Base-by-base conservation (phyloP, 768 basidiomycete species). In the Suillus tomentosus region DNA sequence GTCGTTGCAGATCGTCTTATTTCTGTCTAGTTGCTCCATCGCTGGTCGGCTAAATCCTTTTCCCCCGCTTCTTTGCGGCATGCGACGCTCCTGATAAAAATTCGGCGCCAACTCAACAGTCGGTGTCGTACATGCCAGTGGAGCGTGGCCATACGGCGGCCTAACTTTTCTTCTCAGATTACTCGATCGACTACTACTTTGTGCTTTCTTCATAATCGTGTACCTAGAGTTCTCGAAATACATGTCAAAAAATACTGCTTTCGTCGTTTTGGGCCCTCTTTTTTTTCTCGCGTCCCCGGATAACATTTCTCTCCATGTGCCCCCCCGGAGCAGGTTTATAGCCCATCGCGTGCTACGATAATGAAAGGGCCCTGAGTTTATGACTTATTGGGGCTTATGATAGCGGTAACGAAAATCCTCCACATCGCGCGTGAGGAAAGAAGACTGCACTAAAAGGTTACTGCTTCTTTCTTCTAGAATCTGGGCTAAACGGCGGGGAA, bases 161-260 rank as follows among this genome's bases (percentile, higher is more conserved):
- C 63, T 37, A 6, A n/a, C 57, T 60, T 63, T 57, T 63, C 22
- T 58, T 58, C 62, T 37, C 62, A 60, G 43, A 45, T 17, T 22
- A 45, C 58, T 59, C 54, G 39, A 57, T 60, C 40, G 27, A 54
- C 34, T 34, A 8, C 36, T 6, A 54, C 43, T 37, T 40, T 27
- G 40, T 31, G 37, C 19, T 15, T 19, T 10, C 40, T 22, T n/a
- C 62, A n/a, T 62, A 24, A 45, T 58, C 40, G 5, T n/a, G 51
- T 55, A 36, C 47, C 24, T 51, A 6, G 6, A 53, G 17, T 54
- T 54, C 50, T 54, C 15, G 31, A 48, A 61, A 61, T 31, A 51
- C 47, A 53, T 9, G 19, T 45, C 59, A 43, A 31, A 53, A 60
- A 54, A 22, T 15, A 11, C 31, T 54, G n/a, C 31, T 6, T 54